These are phyloP conservation scores for Paxillus involutus DNA, from an alignment of 768 basidiomycete genomes.

Conservation along the genomic window DNA sequence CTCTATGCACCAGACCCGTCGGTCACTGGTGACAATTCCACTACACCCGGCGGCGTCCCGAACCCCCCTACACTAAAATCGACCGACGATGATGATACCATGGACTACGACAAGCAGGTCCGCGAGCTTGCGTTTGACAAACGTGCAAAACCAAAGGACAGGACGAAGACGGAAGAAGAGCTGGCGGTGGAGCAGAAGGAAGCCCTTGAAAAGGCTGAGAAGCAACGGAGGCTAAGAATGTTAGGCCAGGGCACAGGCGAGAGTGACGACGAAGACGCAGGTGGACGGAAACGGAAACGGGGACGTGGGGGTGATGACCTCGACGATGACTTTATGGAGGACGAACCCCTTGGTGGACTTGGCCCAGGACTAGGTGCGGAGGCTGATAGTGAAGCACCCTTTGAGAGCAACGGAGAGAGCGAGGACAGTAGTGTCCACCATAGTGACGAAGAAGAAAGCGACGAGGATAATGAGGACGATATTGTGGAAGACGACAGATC, in stretches of 20 bases:
- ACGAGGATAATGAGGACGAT: conserved; percentile 30
- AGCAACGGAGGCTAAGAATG: conserved; percentile 78
- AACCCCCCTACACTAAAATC: neutral
- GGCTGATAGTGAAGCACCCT: conserved; percentile 36
- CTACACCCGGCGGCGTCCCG: conserved; percentile 28
- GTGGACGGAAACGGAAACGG: conserved; percentile 47
- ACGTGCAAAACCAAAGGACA: conserved; percentile 89
- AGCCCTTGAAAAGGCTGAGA: conserved; percentile 82
- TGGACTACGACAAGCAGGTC: conserved; percentile 90
- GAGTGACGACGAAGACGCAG: conserved; percentile 54
- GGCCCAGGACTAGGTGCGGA: conserved; percentile 39
- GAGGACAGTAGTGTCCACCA: conserved; percentile 38
- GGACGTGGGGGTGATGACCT: conserved; percentile 80
- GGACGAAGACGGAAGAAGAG: conserved; percentile 97
- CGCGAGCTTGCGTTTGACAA: conserved; percentile 92
- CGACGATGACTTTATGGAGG: conserved; percentile 79
- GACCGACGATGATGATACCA: conserved; percentile 27
- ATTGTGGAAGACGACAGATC: conserved; percentile 36
- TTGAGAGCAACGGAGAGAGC: conserved; percentile 31
- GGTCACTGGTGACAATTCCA: conserved; percentile 37
- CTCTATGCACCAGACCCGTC: conserved; percentile 60
- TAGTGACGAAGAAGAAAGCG: conserved; percentile 37
- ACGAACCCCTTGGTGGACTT: conserved; percentile 34
- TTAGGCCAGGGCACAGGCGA: conserved; percentile 72
- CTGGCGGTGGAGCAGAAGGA: conserved; percentile 86